Evolutionary conservation across 116 monocot species (phyloP), one percentile per base, ranked within the genome.

Genomic region (Zostera marina): DNA sequence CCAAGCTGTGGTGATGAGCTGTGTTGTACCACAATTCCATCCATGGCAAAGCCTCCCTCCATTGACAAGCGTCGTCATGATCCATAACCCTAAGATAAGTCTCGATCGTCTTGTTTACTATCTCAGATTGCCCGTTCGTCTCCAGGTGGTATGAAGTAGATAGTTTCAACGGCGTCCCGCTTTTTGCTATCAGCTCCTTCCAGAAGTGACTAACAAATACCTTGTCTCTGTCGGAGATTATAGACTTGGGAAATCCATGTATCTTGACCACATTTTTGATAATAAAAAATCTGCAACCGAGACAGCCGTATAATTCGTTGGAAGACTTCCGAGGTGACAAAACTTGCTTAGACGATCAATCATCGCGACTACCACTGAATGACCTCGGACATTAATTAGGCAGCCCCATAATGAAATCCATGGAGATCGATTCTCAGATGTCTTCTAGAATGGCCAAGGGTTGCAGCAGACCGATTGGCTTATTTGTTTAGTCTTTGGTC

Each of bases 381-480:
- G 22, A 7, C 41, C 19, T 10, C 17, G 17, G 4, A 53, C 48
- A 1, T 11, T 12, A 6, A n/a, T n/a, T n/a, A n/a, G 71, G 59
- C 7, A 71, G 16, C 1, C 47, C 58, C 11, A 65, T 39, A 21
- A 71, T 64, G 48, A 65, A 65, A 43, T 71, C 59, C n/a, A n/a
- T n/a, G n/a, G n/a, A n/a, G n/a, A n/a, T n/a, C n/a, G n/a, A n/a
- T n/a, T n/a, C n/a, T n/a, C 58, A 58, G 39, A 8, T 23, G 3
- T 32, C 16, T 0, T 21, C 22, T 2, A 26, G 52, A 59, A 65
- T 59, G 15, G 21, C 43, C 10, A 71, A 51, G 20, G 65, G 48
- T 20, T 71, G 43, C 2, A 71, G 49, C 11, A 65, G 48, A 2
- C 65, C 63, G 3, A 42, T 23, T 0, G 0, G 71, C 22, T 46